Base-by-base conservation (phyloP, 257 asterid genomes). In the Mentha longifolia region DNA sequence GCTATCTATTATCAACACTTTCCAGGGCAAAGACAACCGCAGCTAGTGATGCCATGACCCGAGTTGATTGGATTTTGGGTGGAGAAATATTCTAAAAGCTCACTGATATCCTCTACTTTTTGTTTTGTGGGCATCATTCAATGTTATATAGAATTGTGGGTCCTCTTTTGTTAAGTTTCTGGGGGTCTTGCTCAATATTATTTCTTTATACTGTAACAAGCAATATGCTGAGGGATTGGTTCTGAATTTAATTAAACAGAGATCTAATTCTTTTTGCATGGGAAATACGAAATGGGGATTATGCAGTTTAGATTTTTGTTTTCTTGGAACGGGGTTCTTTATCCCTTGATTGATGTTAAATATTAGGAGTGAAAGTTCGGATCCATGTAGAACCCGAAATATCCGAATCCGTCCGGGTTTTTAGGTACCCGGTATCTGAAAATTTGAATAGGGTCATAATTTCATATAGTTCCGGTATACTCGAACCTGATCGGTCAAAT, bases 71-170 rank as follows among this genome's bases (percentile, higher is more conserved):
- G 39, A 35, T 35, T 35, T 35, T 5, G 39, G 8, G 39, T 5
- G 39, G 39, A 35, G 39, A 35, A 35, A 35, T 35, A 35, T 35
- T 7, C 6, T 30, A 54, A n/a, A n/a, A 65, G 52, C 63, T 37
- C 42, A 25, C 49, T 15, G 50, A 20, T 16, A n/a, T 10, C 20
- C 8, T 22, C 49, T 25, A n/a, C 31, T 43, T 54, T 8, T 7
- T 15, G 41, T 35, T 35, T 35, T 35, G 5, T 5, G 39, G 5
- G 39, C 39, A 37, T 63, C 39, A 37, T 63, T 43, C 22, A 16
- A 5, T 68, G 43, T 73, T 56, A 46, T 43, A 43, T 68, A 39
- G 16, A 58, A 62, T 41, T 42, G 7, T 62, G 19, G 10, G 17
- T 42, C 33, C 11, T 62, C 15, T 30, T 65, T 49, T 49, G 28